A percentile compares a stretch with the other conserved stretches of the same genome.
phyloP scores from a whole-genome alignment of 2,329 filamentous ascomycete species.

The Stagonosporopsis cucurbitacearum region DNA sequence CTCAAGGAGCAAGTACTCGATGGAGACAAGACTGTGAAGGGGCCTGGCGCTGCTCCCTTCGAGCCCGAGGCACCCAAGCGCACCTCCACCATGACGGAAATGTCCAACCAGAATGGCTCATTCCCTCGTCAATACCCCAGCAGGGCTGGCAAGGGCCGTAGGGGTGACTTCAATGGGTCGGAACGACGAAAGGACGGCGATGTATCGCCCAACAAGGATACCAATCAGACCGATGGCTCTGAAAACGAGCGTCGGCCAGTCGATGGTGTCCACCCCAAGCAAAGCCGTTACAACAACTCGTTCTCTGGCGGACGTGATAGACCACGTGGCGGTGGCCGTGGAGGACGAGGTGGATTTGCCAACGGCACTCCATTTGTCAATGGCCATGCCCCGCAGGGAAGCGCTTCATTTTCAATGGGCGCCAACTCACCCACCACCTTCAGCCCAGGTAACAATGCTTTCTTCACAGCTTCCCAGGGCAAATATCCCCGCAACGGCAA shows the following conservation, averaged over 20 bases:
- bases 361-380: constrained; percentile 50
- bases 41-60: constrained; percentile 18
- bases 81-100: constrained; percentile 25
- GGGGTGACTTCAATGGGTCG: constrained; percentile 36
- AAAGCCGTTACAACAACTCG: constrained; percentile 39
- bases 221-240: constrained; percentile 44
- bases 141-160: constrained; percentile 40
- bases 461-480: constrained; percentile 38
- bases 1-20: constrained; percentile 37
- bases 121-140: constrained; percentile 42
- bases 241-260: constrained; percentile 42
- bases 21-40: constrained; percentile 36
- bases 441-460: constrained; percentile 44
- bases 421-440: constrained; percentile 46
- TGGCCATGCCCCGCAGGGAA: constrained; percentile 45
- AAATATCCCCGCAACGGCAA: constrained; percentile 59
- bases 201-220: constrained; percentile 41
- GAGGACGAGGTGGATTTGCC: constrained; percentile 51
- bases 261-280: constrained; percentile 43
- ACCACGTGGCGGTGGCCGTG: constrained; percentile 56
- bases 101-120: constrained; percentile 33
- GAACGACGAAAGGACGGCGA: constrained; percentile 45
- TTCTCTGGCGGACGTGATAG: constrained; percentile 53
- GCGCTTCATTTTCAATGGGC: constrained; percentile 45
- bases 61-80: constrained; percentile 37